phyloP scores from a whole-genome alignment of 345 rosid genomes.

The Heritiera littoralis region DNA sequence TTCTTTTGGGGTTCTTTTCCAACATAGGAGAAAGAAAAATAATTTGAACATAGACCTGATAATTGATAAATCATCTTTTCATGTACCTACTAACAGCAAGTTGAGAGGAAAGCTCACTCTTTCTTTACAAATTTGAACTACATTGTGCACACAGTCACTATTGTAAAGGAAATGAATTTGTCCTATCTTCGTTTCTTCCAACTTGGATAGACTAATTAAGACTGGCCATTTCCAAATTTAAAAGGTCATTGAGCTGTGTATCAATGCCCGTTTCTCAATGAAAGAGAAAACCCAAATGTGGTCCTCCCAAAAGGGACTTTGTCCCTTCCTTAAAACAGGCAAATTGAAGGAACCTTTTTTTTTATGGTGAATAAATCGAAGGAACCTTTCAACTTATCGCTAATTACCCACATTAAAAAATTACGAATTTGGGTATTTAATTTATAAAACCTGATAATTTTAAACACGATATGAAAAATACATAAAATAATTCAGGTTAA shows the following conservation, averaged over 20 bases:
- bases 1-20: neutral
- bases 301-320: neutral
- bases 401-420: neutral
- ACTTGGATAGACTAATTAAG: neutral
- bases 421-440: neutral
- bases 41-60: neutral
- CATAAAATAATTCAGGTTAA: too few species aligned
- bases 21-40: neutral
- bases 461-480: too few species aligned
- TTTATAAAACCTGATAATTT: too few species aligned
- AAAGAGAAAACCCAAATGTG: neutral
- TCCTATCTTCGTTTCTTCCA: neutral
- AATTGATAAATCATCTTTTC: neutral
- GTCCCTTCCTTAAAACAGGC: neutral
- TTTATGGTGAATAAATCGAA: neutral
- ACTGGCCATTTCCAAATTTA: constrained; percentile 1
- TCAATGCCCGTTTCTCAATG: neutral
- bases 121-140: neutral
- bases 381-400: neutral
- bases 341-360: neutral
- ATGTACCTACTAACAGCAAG: neutral
- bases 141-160: neutral
- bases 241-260: constrained; percentile 7
- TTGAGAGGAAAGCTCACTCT: neutral
- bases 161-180: neutral